phyloP scores from a whole-genome alignment of 2,329 filamentous ascomycete genomes.

The Orbilia quercus region DNA sequence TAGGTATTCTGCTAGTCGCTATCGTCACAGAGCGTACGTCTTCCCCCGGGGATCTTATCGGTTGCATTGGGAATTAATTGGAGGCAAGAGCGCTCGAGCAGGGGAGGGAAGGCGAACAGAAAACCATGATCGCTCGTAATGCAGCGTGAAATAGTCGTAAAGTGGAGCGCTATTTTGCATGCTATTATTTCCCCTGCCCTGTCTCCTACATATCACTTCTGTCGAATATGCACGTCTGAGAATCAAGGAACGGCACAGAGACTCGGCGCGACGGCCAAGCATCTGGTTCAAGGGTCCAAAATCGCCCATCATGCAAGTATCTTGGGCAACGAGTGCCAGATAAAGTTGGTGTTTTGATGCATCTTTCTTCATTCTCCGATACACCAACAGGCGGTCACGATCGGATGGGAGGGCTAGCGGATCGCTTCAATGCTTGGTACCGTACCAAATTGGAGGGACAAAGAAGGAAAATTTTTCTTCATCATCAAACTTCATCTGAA shows the following conservation, averaged over 20 bases:
- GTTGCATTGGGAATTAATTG: constrained; percentile 22
- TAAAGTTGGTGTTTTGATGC: constrained; percentile 50
- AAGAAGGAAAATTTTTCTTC: not conserved
- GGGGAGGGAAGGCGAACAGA: constrained; percentile 27
- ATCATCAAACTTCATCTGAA: constrained; percentile 20
- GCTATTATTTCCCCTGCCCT: not conserved
- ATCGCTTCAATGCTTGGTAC: constrained; percentile 4
- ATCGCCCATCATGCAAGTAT: constrained; percentile 33
- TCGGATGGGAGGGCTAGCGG: constrained; percentile 23
- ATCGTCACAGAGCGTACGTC: constrained; percentile 28
- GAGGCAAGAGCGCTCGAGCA: constrained; percentile 26
- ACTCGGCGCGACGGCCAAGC: constrained; percentile 29
- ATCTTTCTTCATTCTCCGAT: constrained; percentile 30
- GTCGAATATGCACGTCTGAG: constrained; percentile 26
- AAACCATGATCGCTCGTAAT: constrained; percentile 32
- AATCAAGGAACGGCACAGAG: constrained; percentile 45
- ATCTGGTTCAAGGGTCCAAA: constrained; percentile 44
- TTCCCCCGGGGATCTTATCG: constrained; percentile 22
- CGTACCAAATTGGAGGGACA: too few relatives aligned
- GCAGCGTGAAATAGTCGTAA: constrained; percentile 31
- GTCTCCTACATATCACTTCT: too few relatives aligned
- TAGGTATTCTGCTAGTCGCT: constrained; percentile 13
- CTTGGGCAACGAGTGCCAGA: constrained; percentile 36
- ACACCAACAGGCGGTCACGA: constrained; percentile 28
- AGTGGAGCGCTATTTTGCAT: constrained; percentile 28